Evolutionary conservation across 768 basidiomycete genomes (phyloP).

Genomic region (Rhizopogon rudus): DNA sequence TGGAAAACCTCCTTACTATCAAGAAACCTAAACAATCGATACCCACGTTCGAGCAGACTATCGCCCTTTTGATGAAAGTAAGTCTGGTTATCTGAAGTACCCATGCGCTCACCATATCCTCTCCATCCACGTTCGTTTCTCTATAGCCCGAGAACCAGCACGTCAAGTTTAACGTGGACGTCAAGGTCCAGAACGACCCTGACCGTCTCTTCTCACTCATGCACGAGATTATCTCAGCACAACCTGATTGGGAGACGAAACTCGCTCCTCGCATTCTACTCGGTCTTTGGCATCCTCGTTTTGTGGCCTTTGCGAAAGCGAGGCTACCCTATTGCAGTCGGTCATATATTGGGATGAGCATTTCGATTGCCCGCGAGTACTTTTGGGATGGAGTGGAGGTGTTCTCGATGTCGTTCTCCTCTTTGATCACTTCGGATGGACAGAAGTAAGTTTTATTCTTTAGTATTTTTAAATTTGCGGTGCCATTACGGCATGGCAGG

Average conservation of each 20-base stretch:
- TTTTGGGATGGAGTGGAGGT: constrained; percentile 87
- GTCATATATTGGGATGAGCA: constrained; percentile 78
- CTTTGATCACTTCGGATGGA: constrained; percentile 71
- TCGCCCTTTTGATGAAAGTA: constrained; percentile 76
- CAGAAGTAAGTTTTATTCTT: constrained; percentile 40
- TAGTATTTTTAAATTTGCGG: constrained; percentile 1
- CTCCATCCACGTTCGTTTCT: neutral
- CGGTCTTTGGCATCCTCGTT: constrained; percentile 90
- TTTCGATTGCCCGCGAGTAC: constrained; percentile 70
- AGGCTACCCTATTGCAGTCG: constrained; percentile 79
- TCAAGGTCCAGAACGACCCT: constrained; percentile 92
- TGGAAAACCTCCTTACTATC: constrained; percentile 74
- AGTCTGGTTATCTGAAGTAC: constrained; percentile 16
- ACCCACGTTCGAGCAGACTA: constrained; percentile 84
- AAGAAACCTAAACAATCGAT: constrained; percentile 83
- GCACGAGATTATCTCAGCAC: constrained; percentile 56
- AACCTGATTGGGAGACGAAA: constrained; percentile 65
- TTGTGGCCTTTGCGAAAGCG: constrained; percentile 69
- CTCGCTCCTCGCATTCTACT: constrained; percentile 80
- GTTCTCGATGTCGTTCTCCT: constrained; percentile 79
- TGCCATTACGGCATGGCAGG: constrained; percentile 30
- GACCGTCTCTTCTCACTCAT: constrained; percentile 79
- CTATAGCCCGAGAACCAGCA: constrained; percentile 67
- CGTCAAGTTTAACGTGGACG: constrained; percentile 83
- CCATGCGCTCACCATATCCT: constrained; percentile 5